Base-by-base conservation (phyloP, 139 green algal genomes). In the Micractinium conductrix region DNA sequence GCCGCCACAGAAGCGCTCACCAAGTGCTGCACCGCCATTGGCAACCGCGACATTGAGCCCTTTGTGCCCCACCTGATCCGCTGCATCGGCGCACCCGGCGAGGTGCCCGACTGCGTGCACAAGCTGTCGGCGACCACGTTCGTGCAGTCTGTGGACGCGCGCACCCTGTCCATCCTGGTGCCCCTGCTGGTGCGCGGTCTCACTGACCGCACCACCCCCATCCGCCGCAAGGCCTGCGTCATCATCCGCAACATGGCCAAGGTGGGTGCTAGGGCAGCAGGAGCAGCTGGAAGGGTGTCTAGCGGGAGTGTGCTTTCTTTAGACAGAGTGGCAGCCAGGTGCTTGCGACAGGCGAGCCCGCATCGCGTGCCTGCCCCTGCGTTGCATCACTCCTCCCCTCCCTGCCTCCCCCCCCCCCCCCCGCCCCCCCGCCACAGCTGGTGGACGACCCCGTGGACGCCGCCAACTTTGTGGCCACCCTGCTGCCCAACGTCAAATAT, bases 161-260 rank as follows among this genome's bases (percentile, higher is more conserved):
- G 90, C 50, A 90, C 87, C 40, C 89, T 96, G 58, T 89, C 93
- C 53, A 87, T 96, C 48, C 91, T 96, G 88, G 90, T 90, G 60
- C 93, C 93, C 40, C 88, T 96, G 35, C 89, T 96, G 48, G 53
- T 89, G 40, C 85, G 92, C 50, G 93, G 91, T 50, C 88, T 96
- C 42, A 86, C 84, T 35, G 92, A 96, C 88, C 89, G 90, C 76
- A 71, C 83, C 68, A 92, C 90, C 38, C 83, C 91, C 44, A 93
- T 94, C 73, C 90, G 91, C 81, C 89, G 93, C 22, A 88, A 93
- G 83, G 86, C 91, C 40, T 86, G 82, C 38, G 80, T 95, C 86
- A 95, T 96, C 85, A 94, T 92, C 65, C 90, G 93, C 75, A 96
- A 96, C 88, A 95, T 96, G 92, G 88, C 73, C 85, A 95, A 95